Evolutionary conservation across 352 stramenopile genomes (phyloP), one percentile per base, ranked within the genome.

Genomic region (Phytophthora brassicae): DNA sequence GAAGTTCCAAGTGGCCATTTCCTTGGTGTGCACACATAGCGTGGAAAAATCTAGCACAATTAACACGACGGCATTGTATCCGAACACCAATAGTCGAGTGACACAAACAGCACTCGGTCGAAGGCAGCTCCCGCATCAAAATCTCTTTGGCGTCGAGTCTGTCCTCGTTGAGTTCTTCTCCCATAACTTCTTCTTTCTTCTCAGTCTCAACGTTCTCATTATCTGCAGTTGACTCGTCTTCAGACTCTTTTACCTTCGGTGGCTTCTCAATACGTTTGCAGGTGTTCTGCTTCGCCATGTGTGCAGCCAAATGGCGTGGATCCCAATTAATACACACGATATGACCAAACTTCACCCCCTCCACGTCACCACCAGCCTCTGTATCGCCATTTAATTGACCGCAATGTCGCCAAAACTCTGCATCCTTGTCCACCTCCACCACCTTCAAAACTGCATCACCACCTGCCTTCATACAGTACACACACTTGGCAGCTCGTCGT

Each of bases 11-110:
- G 22, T 73, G 63, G 9, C 78, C 78, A 47, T 56, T 66, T 60
- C 53, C 66, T 78, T 72, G 20, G 16, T 74, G 65, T 24, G 79
- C 79, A 35, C 83, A 92, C 67, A 79, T 77, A 11, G 50, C 75
- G 44, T 92, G 83, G 52, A 92, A 92, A 64, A 78, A 86, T n/a
- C 63, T 62, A 0, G 55, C 62, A 35, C 83, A 92, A 29, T 79
- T 56, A 2, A 87, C 44, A 3, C 66, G 71, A 4, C 80, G 81
- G 48, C 83, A 92, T 54, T 86, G 79, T 50, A 90, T 74, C 17
- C 71, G 81, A 31, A 85, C 46, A 2, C 83, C 83, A 8, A 20
- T 1, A 31, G 17, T 63, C 0, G 56, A 74, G 3, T 61, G 28
- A 24, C 83, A 92, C 38, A 89, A 86, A 51, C 68, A 87, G 54